These are phyloP conservation scores for Saccharomyces hybrid DNA, from an alignment of 1,139 yeast species.

Conservation along the genomic window DNA sequence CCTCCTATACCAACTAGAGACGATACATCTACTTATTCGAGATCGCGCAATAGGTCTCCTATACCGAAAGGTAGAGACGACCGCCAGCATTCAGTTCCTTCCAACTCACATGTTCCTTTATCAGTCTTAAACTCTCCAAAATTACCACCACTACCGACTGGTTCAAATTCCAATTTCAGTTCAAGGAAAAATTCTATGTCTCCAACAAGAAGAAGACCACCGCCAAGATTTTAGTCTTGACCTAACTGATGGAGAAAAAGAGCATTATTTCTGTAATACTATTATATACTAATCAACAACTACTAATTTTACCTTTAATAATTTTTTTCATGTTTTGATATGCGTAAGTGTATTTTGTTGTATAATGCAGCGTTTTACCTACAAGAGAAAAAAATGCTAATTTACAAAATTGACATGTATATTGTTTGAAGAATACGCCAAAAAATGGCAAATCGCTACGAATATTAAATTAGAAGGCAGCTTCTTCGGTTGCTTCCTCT, in stretches of 20 bases:
- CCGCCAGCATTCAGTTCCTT: slow-evolving; percentile 1
- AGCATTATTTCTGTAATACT: too few species aligned
- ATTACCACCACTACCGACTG: slow-evolving; percentile 21
- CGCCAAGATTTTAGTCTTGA: slow-evolving; percentile 15
- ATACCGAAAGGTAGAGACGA: not conserved
- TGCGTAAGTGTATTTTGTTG: too few species aligned
- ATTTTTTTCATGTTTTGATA: not conserved
- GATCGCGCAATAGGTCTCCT: not conserved
- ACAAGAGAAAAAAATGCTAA: not conserved
- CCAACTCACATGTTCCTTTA: slow-evolving; percentile 25
- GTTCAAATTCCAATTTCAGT: slow-evolving; percentile 5
- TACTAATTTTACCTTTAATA: not conserved
- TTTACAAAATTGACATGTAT: not conserved
- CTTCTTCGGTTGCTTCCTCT: slow-evolving; percentile 51
- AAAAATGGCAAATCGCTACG: not conserved
- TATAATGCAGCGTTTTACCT: too few species aligned
- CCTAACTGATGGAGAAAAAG: too few species aligned
- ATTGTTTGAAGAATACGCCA: not conserved
- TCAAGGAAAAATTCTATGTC: slow-evolving; percentile 18
- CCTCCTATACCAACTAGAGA: slow-evolving; percentile 28
- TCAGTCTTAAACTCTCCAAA: slow-evolving; percentile 12
- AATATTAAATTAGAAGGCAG: slow-evolving; percentile 47
- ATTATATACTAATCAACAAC: too few species aligned
- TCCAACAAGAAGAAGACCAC: slow-evolving; percentile 22
- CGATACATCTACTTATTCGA: not conserved